Evolutionary conservation across 2,329 filamentous ascomycete genomes (phyloP).

Genomic region (Spiromastix sp.): DNA sequence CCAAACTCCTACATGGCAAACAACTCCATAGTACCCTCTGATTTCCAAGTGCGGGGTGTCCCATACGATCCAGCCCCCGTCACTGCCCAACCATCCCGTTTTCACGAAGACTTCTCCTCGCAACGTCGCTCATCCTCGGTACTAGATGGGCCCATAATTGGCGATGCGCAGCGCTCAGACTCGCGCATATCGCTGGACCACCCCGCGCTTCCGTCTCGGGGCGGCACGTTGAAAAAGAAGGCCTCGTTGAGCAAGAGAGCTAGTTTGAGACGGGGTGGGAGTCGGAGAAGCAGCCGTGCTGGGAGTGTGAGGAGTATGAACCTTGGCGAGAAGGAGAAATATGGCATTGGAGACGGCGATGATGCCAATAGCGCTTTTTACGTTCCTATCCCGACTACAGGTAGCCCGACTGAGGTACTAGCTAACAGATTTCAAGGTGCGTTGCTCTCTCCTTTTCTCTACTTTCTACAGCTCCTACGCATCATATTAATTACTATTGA

Average conservation of each 20-base stretch:
- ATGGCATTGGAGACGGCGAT: conserved; percentile 41
- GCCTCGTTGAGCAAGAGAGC: conserved; percentile 61
- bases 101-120: conserved; percentile 27
- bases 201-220: conserved; percentile 35
- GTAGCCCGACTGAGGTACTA: conserved; percentile 78
- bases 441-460: conserved; percentile 16
- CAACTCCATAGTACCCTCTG: conserved; percentile 19
- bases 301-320: conserved; percentile 77
- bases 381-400: conserved; percentile 78
- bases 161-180: conserved; percentile 15
- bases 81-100: conserved; percentile 24
- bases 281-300: conserved; percentile 69
- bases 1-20: conserved; percentile 31
- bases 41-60: conserved; percentile 27
- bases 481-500: not conserved
- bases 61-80: conserved; percentile 22
- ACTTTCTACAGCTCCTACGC: not conserved
- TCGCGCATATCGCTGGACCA: conserved; percentile 34
- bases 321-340: conserved; percentile 52
- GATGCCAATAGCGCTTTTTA: conserved; percentile 72
- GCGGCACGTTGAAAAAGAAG: conserved; percentile 84
- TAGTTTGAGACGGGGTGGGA: conserved; percentile 69
- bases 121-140: conserved; percentile 26
- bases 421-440: conserved; percentile 80
- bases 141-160: conserved; percentile 15